Evolutionary conservation across 495 filamentous ascomycete species (phyloP).

Genomic region (Clohesyomyces aquaticus): DNA sequence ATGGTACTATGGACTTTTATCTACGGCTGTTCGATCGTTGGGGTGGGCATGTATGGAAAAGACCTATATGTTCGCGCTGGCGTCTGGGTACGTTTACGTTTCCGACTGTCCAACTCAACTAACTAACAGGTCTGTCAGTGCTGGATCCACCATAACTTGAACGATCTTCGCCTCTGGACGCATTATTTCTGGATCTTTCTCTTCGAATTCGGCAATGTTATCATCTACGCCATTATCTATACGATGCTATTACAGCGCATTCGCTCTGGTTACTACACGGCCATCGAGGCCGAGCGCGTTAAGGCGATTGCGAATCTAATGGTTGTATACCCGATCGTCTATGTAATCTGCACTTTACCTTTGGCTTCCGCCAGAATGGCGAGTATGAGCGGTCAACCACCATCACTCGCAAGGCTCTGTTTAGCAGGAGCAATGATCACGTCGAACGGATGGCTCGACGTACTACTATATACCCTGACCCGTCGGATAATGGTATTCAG

Average conservation of each 20-base stretch:
- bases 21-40: conserved; percentile 25
- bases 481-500: conserved; percentile 51
- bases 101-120: too few relatives aligned
- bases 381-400: conserved; percentile 59
- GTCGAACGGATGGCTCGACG: conserved; percentile 74
- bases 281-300: conserved; percentile 19
- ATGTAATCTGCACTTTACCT: conserved; percentile 71
- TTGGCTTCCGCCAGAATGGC: conserved; percentile 71
- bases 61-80: conserved; percentile 38
- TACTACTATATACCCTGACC: conserved; percentile 72
- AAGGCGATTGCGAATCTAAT: conserved; percentile 52
- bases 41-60: conserved; percentile 17
- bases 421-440: conserved; percentile 72
- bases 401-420: conserved; percentile 64
- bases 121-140: conserved; percentile 22
- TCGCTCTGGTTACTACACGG: conserved; percentile 33
- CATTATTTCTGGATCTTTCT: conserved; percentile 84
- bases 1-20: conserved; percentile 31
- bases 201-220: conserved; percentile 64
- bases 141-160: conserved; percentile 39
- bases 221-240: conserved; percentile 70
- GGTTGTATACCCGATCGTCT: conserved; percentile 78
- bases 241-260: conserved; percentile 45
- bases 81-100: conserved; percentile 29
- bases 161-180: conserved; percentile 61